A percentile compares a stretch with the other conserved stretches of the same genome.
Evolutionary conservation across 148 eudicot genomes (phyloP).

Genomic region (Spergularia bocconei): DNA sequence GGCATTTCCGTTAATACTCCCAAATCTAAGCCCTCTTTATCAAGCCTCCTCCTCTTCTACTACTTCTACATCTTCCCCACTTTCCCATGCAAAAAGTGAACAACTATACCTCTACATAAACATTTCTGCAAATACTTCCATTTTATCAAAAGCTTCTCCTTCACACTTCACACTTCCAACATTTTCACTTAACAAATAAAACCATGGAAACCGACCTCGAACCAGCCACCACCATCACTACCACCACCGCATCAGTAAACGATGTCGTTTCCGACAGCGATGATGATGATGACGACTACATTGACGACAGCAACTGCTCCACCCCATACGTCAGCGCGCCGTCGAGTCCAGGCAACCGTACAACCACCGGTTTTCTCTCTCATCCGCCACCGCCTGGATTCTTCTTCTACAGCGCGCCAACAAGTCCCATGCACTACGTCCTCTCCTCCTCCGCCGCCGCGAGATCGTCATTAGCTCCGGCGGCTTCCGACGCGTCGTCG

Average conservation of each 20-base stretch:
- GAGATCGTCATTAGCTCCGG: constrained; percentile 23
- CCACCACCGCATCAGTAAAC: not conserved
- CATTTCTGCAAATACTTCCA: constrained; percentile 7
- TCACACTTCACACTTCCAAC: not conserved
- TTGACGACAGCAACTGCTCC: constrained; percentile 64
- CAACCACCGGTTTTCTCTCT: not conserved
- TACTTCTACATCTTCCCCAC: not conserved
- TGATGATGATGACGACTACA: constrained; percentile 34
- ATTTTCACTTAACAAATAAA: constrained; percentile 1
- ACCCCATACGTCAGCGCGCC: constrained; percentile 90
- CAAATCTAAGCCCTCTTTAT: not conserved
- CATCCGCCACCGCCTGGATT: constrained; percentile 32
- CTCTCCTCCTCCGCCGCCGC: constrained; percentile 33
- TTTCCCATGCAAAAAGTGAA: constrained; percentile 14
- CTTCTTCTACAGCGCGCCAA: constrained; percentile 75
- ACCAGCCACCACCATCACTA: constrained; percentile 19
- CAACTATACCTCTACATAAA: not conserved
- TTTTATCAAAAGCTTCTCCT: not conserved
- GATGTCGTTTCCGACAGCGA: constrained; percentile 27
- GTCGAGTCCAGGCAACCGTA: constrained; percentile 62
- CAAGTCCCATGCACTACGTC: constrained; percentile 76
- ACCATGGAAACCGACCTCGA: constrained; percentile 32
- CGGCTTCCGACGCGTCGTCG: constrained; percentile 27
- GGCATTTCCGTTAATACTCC: not conserved
- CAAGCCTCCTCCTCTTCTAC: not conserved